Base-by-base conservation (phyloP, 495 filamentous ascomycete species). In the Penicillium pulvis region DNA sequence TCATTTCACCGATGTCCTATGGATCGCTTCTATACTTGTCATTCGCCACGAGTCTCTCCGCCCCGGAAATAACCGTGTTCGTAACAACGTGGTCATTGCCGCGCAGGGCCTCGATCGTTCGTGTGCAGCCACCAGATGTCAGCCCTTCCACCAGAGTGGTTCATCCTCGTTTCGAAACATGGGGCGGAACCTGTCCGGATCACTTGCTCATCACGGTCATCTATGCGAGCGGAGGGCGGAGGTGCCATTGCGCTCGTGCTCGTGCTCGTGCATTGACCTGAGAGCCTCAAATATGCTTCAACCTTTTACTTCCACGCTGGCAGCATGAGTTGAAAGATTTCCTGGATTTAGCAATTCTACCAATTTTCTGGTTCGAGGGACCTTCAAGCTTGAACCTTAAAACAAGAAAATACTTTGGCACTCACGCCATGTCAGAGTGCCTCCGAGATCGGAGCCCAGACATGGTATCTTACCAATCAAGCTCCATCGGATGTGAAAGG, bases 401-500 rank as follows among this genome's bases (percentile, higher is more conserved):
- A 58, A 44, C 1, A 19, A 31, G 26, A 33, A 33, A 49, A 49
- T 1, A 26, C 50, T 60, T 54, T 53, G 57, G 46, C 51, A 57
- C 50, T 45, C 19, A 55, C 48, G 44, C 39, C 16, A n/a, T 39
- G 16, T n/a, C 20, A 8, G 33, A 51, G 42, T n/a, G 48, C 14
- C 62, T 65, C 62, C 59, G 62, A 64, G 55, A 56, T 64, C 62
- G 62, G 62, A 64, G 61, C 36, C 41, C 23, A 46, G 49, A 24
- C 43, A 54, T 43, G 24, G 35, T 39, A 10, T 51, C 24, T 12
- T 16, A 3, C 23, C 46, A 23, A 49, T 49, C 46, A 49, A 49
- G 24, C 46, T 26, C 44, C 44, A 47, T 47, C 44, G 20, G 44
- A 47, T 47, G 44, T 23, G 31, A 43, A 47, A 6, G 30, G 31